Evolutionary conservation across 2,329 filamentous ascomycete genomes (phyloP).

Genomic region (Aspergillus niger): DNA sequence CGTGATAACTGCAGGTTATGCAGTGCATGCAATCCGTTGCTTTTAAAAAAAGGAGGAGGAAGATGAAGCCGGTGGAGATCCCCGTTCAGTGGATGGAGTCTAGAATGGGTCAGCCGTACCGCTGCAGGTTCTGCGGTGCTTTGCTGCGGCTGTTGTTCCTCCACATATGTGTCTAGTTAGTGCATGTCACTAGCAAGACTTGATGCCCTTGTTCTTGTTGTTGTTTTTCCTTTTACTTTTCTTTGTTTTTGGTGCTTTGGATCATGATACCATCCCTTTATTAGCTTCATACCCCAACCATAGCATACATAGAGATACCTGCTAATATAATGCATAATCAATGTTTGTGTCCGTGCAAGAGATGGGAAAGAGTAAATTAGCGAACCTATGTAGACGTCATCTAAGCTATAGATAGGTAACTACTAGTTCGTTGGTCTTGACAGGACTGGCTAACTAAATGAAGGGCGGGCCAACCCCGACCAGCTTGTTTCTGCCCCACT

Average conservation of each 20-base stretch:
- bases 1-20: background rate
- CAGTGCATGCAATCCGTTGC: background rate
- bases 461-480: too few species aligned
- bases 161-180: background rate
- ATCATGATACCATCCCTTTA: constrained; percentile 25
- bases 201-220: background rate
- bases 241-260: constrained; percentile 8
- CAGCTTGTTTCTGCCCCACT: too few species aligned
- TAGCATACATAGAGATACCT: constrained; percentile 24
- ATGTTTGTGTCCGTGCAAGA: background rate
- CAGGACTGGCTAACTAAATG: too few species aligned
- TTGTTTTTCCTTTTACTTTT: constrained; percentile 2
- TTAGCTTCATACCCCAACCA: constrained; percentile 22
- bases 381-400: too few species aligned
- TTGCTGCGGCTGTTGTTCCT: constrained; percentile 11
- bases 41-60: background rate
- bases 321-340: constrained; percentile 26
- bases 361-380: too few species aligned
- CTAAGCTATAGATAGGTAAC: too few species aligned
- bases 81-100: background rate
- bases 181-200: constrained; percentile 8
- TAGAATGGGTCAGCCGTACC: constrained; percentile 9
- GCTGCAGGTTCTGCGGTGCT: constrained; percentile 24
- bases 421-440: too few species aligned
- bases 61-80: background rate